Percentiles rank a stretch among this genome's conserved stretches.
Evolutionary conservation across 2,329 filamentous ascomycete species (phyloP).

Genomic region (Monilinia aucupariae): DNA sequence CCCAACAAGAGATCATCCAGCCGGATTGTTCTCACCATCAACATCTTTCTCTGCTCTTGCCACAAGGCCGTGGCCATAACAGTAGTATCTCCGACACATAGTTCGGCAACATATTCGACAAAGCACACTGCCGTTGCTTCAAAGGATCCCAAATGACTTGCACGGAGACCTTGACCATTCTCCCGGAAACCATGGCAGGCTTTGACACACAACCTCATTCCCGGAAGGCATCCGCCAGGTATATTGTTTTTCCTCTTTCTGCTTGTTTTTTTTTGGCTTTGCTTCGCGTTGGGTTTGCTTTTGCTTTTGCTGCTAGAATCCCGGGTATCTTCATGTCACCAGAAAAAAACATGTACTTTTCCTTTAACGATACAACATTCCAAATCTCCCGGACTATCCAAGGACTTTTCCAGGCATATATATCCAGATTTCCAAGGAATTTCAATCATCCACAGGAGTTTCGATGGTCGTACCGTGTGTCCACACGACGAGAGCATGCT

Average conservation of each 20-base stretch:
- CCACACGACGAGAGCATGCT: constrained; percentile 8
- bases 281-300: constrained; percentile 16
- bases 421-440: constrained; percentile 3
- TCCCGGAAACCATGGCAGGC: constrained; percentile 34
- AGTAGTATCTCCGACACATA: constrained; percentile 17
- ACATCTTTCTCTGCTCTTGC: constrained; percentile 18
- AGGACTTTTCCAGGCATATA: constrained; percentile 10
- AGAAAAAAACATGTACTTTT: constrained; percentile 31
- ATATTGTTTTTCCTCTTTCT: constrained; percentile 30
- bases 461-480: constrained; percentile 7
- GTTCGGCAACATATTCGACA: constrained; percentile 4
- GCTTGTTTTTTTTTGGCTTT: constrained; percentile 22
- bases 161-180: constrained; percentile 32
- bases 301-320: constrained; percentile 17
- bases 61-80: constrained; percentile 24
- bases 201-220: constrained; percentile 29
- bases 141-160: constrained; percentile 31
- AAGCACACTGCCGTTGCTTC: constrained; percentile 19
- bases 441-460: constrained; percentile 4
- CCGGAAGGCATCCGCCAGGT: constrained; percentile 34
- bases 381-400: constrained; percentile 15
- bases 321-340: constrained; percentile 27
- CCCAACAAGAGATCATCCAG: constrained; percentile 15
- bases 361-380: constrained; percentile 19
- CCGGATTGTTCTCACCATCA: constrained; percentile 14